Percentiles rank a stretch among this genome's conserved stretches.
These are phyloP conservation scores for Talaromyces sp. DNA, from an alignment of 2,329 filamentous ascomycete genomes.

Conservation along the genomic window DNA sequence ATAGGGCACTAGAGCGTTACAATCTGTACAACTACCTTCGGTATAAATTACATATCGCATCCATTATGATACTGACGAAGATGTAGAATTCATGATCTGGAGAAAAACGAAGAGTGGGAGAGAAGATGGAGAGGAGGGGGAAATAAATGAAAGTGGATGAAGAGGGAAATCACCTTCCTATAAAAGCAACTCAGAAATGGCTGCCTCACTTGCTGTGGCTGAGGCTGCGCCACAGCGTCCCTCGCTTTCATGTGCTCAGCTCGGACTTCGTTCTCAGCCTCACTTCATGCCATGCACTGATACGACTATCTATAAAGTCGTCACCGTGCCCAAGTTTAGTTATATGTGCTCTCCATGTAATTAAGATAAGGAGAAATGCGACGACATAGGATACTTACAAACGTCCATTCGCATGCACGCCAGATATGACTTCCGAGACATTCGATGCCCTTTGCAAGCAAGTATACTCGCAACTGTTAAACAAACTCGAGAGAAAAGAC, in stretches of 20 bases:
- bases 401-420: neutral
- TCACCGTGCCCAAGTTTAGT: neutral
- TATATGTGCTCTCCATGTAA: no score
- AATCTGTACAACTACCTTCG: no score
- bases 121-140: no score
- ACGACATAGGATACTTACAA: neutral
- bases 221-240: slow-evolving; percentile 1
- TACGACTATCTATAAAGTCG: neutral
- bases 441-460: slow-evolving; percentile 9
- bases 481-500: slow-evolving; percentile 14
- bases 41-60: no score
- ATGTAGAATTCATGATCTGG: no score
- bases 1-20: no score
- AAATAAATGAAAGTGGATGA: no score
- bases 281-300: neutral
- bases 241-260: neutral
- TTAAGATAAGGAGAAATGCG: neutral
- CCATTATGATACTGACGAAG: no score
- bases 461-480: slow-evolving; percentile 9
- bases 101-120: no score
- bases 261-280: slow-evolving; percentile 3
- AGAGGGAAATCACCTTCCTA: no score
- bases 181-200: neutral
- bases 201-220: neutral
- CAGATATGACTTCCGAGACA: slow-evolving; percentile 13